Percentiles rank a stretch among this genome's conserved stretches.
These are phyloP conservation scores for Penicillium sp. DNA, from an alignment of 2,329 filamentous ascomycete species.

Conservation along the genomic window DNA sequence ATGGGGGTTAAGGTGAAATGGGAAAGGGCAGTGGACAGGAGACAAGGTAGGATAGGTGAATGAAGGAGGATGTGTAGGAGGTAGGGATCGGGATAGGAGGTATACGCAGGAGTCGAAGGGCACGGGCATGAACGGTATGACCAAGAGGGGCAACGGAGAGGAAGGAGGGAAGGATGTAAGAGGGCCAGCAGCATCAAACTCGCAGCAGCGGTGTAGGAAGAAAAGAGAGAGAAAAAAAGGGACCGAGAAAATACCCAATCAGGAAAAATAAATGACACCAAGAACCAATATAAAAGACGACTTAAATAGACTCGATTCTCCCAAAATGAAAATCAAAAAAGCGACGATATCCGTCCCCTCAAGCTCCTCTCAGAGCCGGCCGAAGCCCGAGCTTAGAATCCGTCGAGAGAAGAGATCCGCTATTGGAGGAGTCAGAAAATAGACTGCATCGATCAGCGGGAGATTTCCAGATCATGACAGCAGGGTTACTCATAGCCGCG, in stretches of 20 bases:
- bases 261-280: not conserved
- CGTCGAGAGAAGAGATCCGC: conserved; percentile 27
- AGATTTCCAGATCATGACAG: conserved; percentile 40
- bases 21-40: conserved; percentile 1
- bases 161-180: conserved; percentile 6
- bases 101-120: conserved; percentile 6
- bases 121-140: conserved; percentile 4
- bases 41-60: not conserved
- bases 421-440: conserved; percentile 43
- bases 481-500: conserved; percentile 40
- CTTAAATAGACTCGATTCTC: not conserved
- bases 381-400: conserved; percentile 39
- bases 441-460: conserved; percentile 38
- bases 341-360: conserved; percentile 30
- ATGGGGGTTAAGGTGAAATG: conserved; percentile 3
- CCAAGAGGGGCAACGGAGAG: conserved; percentile 9
- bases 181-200: conserved; percentile 7
- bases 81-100: conserved; percentile 3
- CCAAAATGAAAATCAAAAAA: not conserved
- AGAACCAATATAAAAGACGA: not conserved
- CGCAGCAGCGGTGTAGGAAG: conserved; percentile 14
- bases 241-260: not conserved
- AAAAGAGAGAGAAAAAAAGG: conserved; percentile 7
- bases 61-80: conserved; percentile 4
- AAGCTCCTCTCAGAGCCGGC: conserved; percentile 13